Evolutionary conservation across 1,139 yeast genomes (phyloP).

Genomic region (Candida pseudocylindracea): DNA sequence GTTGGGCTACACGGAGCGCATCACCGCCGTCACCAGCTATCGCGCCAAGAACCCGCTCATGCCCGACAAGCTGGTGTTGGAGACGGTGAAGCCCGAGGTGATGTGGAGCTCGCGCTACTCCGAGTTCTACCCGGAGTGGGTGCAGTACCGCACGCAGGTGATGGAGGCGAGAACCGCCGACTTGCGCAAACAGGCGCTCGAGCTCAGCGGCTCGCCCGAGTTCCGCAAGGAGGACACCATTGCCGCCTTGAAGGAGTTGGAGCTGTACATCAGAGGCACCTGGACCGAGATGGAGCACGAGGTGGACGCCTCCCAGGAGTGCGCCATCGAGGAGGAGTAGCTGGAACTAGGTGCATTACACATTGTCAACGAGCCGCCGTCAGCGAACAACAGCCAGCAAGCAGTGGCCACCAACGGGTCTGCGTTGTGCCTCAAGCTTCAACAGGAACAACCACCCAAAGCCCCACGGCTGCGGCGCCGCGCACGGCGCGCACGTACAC

Average conservation of each 20-base stretch:
- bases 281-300: slow-evolving; percentile 20
- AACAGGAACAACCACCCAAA: no score
- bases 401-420: no score
- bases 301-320: no score
- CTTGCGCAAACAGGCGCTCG: slow-evolving; percentile 8
- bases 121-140: slow-evolving; percentile 20
- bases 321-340: no score
- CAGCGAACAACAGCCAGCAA: no score
- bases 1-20: slow-evolving; percentile 25
- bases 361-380: no score
- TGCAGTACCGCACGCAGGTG: slow-evolving; percentile 12
- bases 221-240: slow-evolving; percentile 19
- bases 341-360: no score
- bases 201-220: slow-evolving; percentile 4
- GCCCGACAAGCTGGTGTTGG: slow-evolving; percentile 15
- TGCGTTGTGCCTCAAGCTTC: no score
- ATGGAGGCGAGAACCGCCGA: slow-evolving; percentile 13
- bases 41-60: slow-evolving; percentile 16
- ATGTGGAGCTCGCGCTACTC: slow-evolving; percentile 14
- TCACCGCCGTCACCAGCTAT: slow-evolving; percentile 13
- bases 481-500: no score
- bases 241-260: slow-evolving; percentile 13
- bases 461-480: no score
- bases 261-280: slow-evolving; percentile 15
- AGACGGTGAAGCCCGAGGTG: slow-evolving; percentile 17